Conservation (phyloP, 1,284 basidiomycete species). For the Ustilago nuda region DNA sequence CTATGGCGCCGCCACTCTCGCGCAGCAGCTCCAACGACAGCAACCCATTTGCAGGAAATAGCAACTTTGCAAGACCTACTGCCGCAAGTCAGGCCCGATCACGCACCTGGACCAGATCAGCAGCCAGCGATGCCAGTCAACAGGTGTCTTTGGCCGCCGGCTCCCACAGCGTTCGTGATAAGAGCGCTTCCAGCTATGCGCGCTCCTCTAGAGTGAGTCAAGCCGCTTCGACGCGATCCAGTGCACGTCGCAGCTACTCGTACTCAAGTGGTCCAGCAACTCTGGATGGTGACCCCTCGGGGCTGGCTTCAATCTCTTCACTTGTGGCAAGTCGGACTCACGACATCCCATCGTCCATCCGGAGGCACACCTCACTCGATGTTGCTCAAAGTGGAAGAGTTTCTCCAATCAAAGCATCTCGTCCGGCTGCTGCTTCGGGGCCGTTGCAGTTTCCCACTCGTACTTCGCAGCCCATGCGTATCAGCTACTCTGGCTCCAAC, state of each 20-base stretch:
- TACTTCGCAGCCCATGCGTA: conserved; percentile 40
- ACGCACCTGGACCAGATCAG: conserved; percentile 27
- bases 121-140: conserved; percentile 32
- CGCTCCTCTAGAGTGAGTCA: conserved; percentile 18
- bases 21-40: conserved; percentile 20
- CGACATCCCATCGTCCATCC: conserved; percentile 7
- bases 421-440: conserved; percentile 4
- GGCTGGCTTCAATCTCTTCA: conserved; percentile 1
- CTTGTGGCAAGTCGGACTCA: conserved; percentile 3
- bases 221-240: conserved; percentile 20
- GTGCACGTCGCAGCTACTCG: conserved; percentile 37
- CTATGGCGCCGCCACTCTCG: conserved; percentile 18
- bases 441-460: conserved; percentile 42
- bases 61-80: conserved; percentile 53
- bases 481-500: conserved; percentile 32
- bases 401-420: conserved; percentile 10
- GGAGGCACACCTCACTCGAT: conserved; percentile 23
- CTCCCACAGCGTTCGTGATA: conserved; percentile 17
- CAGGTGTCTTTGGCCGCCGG: background rate
- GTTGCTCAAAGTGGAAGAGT: conserved; percentile 13
- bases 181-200: background rate
- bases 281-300: conserved; percentile 8
- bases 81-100: conserved; percentile 54
- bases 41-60: conserved; percentile 5
- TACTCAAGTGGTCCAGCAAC: conserved; percentile 23